Conservation (phyloP, 2,329 filamentous ascomycete genomes). For the Sphaerulina musiva region DNA sequence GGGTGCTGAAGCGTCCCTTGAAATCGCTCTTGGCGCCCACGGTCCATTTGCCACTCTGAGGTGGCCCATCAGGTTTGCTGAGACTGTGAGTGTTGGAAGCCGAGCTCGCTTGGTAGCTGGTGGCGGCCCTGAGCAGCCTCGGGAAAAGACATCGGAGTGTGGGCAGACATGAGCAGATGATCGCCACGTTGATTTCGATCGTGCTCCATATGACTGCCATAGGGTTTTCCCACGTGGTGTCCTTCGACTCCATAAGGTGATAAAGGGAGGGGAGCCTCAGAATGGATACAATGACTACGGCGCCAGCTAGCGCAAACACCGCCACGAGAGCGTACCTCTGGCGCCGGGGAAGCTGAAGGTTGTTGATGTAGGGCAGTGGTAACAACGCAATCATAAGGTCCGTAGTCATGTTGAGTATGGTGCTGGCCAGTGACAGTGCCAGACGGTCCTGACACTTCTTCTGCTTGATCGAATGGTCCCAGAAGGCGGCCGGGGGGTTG, state of each 20-base stretch:
- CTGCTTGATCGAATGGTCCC: conserved; percentile 29
- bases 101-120: background rate
- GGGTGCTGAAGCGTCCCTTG: conserved; percentile 1
- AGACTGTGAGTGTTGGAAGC: background rate
- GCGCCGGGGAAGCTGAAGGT: conserved; percentile 30
- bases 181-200: conserved; percentile 33
- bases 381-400: conserved; percentile 33
- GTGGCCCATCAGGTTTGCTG: background rate
- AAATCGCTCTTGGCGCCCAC: background rate
- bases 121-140: conserved; percentile 22
- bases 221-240: conserved; percentile 28
- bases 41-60: background rate
- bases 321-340: conserved; percentile 31
- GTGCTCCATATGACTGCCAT: conserved; percentile 31
- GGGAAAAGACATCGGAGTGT: conserved; percentile 35
- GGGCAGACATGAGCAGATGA: conserved; percentile 34
- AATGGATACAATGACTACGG: conserved; percentile 30
- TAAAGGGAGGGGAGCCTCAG: conserved; percentile 28
- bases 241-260: conserved; percentile 22
- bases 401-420: conserved; percentile 33
- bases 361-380: conserved; percentile 31
- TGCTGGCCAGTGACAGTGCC: conserved; percentile 29
- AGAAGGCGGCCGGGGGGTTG: conserved; percentile 34
- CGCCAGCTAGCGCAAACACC: conserved; percentile 32
- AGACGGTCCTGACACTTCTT: conserved; percentile 9